Evolutionary conservation across 2,329 filamentous ascomycete species (phyloP).

Genomic region (Xylaria sp.): DNA sequence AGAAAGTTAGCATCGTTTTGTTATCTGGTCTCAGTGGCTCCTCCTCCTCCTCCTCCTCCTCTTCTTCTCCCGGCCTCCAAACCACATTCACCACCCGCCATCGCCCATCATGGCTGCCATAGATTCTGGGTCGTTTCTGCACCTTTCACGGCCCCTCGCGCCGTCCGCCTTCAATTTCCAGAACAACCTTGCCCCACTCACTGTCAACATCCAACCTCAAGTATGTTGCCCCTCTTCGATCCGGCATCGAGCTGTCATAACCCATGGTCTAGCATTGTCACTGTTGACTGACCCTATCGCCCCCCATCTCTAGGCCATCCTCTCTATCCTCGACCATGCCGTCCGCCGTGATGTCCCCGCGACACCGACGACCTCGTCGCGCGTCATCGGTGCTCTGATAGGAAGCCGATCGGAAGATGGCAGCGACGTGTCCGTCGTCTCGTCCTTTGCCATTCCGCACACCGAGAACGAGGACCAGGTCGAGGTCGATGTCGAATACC

Average conservation of each 20-base stretch:
- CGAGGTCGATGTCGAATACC: constrained; percentile 99
- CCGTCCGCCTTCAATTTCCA: constrained; percentile 81
- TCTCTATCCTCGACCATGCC: constrained; percentile 92
- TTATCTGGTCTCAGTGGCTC: constrained; percentile 21
- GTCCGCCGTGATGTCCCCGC: constrained; percentile 80
- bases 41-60: constrained; percentile 1
- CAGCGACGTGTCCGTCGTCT: constrained; percentile 93
- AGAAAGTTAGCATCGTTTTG: constrained; percentile 17
- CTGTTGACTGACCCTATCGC: constrained; percentile 11
- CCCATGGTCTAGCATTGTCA: not conserved
- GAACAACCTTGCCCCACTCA: constrained; percentile 88
- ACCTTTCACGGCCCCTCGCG: constrained; percentile 91
- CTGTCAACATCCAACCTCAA: constrained; percentile 95
- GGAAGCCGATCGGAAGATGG: constrained; percentile 96
- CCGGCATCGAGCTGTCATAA: not conserved
- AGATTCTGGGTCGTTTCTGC: constrained; percentile 83
- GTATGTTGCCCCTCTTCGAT: constrained; percentile 61
- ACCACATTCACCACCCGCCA: not conserved
- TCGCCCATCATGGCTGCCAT: constrained; percentile 76
- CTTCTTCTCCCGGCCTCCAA: constrained; percentile 6
- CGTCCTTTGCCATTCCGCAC: constrained; percentile 97
- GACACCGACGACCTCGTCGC: constrained; percentile 78
- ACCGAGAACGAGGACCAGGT: constrained; percentile 99
- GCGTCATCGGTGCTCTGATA: constrained; percentile 95
- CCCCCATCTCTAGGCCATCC: constrained; percentile 61